phyloP scores from a whole-genome alignment of 176 grass and related monocot genomes.

The Triticum monococcum region DNA sequence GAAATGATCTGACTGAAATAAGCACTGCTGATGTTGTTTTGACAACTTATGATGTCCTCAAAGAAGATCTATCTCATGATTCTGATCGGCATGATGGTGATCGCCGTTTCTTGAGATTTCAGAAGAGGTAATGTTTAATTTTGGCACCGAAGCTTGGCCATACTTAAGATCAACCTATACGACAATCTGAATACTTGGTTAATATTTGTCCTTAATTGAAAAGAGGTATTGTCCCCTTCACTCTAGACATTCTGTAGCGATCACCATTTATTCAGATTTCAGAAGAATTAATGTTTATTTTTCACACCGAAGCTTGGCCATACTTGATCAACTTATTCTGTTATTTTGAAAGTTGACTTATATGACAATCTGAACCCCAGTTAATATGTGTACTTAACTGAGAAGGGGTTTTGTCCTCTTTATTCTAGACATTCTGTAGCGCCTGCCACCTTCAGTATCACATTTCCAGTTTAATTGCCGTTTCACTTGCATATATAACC shows the following conservation, averaged over 20 bases:
- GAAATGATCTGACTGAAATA: conserved; percentile 61
- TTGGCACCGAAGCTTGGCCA: not conserved
- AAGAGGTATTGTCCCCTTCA: not conserved
- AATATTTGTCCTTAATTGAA: not conserved
- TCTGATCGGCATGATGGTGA: conserved; percentile 87
- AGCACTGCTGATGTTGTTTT: conserved; percentile 79
- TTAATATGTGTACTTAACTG: not conserved
- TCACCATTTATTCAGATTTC: conserved; percentile 80
- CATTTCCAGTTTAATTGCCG: not conserved
- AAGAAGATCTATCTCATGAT: conserved; percentile 99
- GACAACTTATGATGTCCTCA: conserved; percentile 96
- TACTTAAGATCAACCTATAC: not conserved
- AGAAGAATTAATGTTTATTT: conserved; percentile 67
- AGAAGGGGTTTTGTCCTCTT: not conserved
- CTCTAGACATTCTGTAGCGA: conserved; percentile 29
- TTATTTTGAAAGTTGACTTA: not conserved
- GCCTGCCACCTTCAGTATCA: not conserved
- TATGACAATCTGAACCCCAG: not conserved
- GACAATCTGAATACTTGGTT: not conserved
- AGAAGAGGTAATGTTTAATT: conserved; percentile 72
- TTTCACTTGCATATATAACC: not conserved
- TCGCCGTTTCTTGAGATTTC: conserved; percentile 80
- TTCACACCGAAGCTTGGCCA: not conserved
- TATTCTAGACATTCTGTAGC: not conserved
- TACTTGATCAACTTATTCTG: conserved; percentile 1